phyloP scores from a whole-genome alignment of 257 asterid genomes.

The Lithospermum erythrorhizon region DNA sequence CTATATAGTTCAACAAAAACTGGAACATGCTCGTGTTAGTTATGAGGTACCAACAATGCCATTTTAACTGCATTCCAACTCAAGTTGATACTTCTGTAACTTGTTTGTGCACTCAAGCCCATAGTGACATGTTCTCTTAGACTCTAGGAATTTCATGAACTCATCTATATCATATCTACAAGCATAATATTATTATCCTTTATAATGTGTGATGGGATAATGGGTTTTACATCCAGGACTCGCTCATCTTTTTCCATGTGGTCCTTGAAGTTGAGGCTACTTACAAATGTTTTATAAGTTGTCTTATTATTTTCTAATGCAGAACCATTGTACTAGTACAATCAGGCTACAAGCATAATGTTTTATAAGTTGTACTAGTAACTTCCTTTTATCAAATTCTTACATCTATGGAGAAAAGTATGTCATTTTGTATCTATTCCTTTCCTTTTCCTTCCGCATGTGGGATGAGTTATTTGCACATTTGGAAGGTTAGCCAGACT shows the following conservation, averaged over 20 bases:
- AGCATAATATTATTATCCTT: not conserved
- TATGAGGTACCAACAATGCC: conserved; percentile 49
- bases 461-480: not conserved
- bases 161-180: not conserved
- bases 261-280: not conserved
- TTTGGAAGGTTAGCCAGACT: not conserved
- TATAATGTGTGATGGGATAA: not conserved
- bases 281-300: no score
- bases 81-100: not conserved
- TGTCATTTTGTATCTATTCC: not conserved
- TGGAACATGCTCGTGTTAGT: conserved; percentile 66
- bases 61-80: no score
- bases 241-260: not conserved
- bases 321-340: no score
- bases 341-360: not conserved
- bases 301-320: not conserved
- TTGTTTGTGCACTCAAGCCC: not conserved
- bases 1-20: conserved; percentile 48
- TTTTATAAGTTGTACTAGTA: no score
- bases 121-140: not conserved
- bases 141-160: not conserved
- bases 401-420: not conserved
- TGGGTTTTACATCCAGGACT: not conserved
- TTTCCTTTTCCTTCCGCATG: not conserved
- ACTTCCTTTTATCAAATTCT: no score